phyloP scores from a whole-genome alignment of 208 protist genomes.

The Wallacemonas rigidus region DNA sequence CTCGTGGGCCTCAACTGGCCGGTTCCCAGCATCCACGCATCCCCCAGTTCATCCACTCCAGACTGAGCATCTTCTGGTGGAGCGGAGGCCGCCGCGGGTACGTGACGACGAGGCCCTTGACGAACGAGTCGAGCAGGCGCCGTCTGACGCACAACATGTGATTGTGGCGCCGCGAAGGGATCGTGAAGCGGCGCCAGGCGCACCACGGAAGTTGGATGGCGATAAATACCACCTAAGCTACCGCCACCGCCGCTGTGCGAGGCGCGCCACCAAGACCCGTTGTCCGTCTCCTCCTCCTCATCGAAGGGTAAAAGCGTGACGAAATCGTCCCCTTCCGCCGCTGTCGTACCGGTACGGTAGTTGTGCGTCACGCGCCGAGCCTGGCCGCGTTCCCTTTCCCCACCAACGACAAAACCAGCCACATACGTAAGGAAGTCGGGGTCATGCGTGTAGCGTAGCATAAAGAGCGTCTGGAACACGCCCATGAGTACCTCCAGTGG shows the following conservation, averaged over 20 bases:
- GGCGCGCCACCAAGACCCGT: not conserved
- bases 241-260: not conserved
- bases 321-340: not conserved
- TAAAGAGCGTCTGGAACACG: conserved; percentile 46
- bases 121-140: not conserved
- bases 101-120: not conserved
- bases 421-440: conserved; percentile 22
- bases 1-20: conserved; percentile 20
- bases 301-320: not conserved
- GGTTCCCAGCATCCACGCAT: conserved; percentile 7
- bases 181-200: not conserved
- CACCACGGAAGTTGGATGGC: not conserved
- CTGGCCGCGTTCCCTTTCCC: not conserved
- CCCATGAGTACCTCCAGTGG: conserved; percentile 40
- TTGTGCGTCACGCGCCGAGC: not conserved
- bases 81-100: not conserved
- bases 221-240: not conserved
- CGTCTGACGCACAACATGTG: not conserved
- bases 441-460: conserved; percentile 51
- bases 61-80: not conserved
- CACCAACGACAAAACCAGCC: not conserved
- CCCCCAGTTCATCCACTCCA: not conserved
- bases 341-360: not conserved
- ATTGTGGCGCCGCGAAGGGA: not conserved
- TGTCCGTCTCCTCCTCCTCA: conserved; percentile 6